Percentiles rank a stretch among this genome's conserved stretches.
Evolutionary conservation across 306 rosid genomes (phyloP).

Genomic region (Echinosophora koreensis): DNA sequence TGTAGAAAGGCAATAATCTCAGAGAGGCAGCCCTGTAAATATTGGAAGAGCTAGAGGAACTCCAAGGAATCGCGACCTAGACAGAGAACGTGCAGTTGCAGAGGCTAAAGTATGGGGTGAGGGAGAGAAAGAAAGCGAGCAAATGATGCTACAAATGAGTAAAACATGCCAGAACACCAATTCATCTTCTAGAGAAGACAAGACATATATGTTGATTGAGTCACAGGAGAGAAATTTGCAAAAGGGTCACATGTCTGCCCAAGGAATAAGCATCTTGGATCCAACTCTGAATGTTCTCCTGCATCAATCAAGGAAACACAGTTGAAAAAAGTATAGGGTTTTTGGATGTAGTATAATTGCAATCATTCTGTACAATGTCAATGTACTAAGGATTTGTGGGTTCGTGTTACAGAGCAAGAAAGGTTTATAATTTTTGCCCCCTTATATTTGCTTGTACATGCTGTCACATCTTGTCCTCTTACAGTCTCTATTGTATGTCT

Average conservation of each 20-base stretch:
- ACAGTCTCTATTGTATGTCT: no score
- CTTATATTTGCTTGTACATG: conserved; percentile 41
- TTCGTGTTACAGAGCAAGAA: conserved; percentile 40
- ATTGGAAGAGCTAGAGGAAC: conserved; percentile 83
- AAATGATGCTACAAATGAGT: conserved; percentile 82
- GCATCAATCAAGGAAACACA: conserved; percentile 46
- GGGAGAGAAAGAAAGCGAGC: conserved; percentile 92
- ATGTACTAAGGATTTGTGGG: conserved; percentile 53
- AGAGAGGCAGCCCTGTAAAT: conserved; percentile 81
- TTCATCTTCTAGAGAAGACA: conserved; percentile 48
- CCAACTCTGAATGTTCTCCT: conserved; percentile 46
- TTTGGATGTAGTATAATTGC: conserved; percentile 27
- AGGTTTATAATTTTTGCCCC: conserved; percentile 56
- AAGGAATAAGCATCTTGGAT: conserved; percentile 46
- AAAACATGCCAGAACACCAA: conserved; percentile 20
- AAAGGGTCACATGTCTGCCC: conserved; percentile 42
- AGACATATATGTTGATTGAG: conserved; percentile 54
- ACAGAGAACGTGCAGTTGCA: conserved; percentile 94
- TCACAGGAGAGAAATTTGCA: conserved; percentile 49
- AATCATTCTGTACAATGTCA: conserved; percentile 27
- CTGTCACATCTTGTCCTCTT: no score
- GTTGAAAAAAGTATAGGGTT: neutral
- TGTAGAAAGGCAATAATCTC: conserved; percentile 73
- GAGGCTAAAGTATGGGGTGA: conserved; percentile 98
- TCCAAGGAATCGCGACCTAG: conserved; percentile 87